Evolutionary conservation across 1,284 basidiomycete genomes (phyloP).

Genomic region (Golubevia sp.): DNA sequence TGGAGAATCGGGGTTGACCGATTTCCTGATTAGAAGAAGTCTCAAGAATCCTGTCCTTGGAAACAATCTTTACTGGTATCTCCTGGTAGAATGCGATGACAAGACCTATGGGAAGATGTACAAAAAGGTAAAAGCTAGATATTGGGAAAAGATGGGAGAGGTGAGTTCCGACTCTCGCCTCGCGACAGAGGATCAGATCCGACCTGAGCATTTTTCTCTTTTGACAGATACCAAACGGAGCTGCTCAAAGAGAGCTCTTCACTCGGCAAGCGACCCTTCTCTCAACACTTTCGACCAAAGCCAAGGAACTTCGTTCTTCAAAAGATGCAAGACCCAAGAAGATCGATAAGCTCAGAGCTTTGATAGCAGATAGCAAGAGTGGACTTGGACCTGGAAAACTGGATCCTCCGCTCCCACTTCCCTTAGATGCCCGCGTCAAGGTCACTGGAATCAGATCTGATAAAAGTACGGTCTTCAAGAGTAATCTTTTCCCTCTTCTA

Average conservation of each 20-base stretch:
- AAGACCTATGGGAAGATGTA: slow-evolving; percentile 87
- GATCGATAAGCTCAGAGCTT: slow-evolving; percentile 86
- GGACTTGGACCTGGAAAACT: slow-evolving; percentile 71
- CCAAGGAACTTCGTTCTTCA: slow-evolving; percentile 81
- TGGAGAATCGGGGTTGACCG: slow-evolving; percentile 3
- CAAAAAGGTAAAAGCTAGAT: slow-evolving; percentile 82
- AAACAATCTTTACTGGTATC: slow-evolving; percentile 94
- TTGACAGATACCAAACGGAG: slow-evolving; percentile 72
- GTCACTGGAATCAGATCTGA: slow-evolving; percentile 86
- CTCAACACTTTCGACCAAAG: slow-evolving; percentile 78
- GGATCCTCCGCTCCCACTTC: slow-evolving; percentile 69
- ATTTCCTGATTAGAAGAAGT: slow-evolving; percentile 82
- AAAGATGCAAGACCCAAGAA: slow-evolving; percentile 95
- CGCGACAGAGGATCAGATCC: slow-evolving; percentile 11
- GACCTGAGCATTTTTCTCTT: slow-evolving; percentile 15
- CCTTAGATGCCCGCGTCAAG: slow-evolving; percentile 81
- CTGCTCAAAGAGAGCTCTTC: slow-evolving; percentile 78
- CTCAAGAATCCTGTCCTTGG: slow-evolving; percentile 82
- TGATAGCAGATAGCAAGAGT: slow-evolving; percentile 83
- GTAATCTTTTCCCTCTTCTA: slow-evolving; percentile 88
- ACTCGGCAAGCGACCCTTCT: slow-evolving; percentile 84
- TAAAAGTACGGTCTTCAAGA: slow-evolving; percentile 95
- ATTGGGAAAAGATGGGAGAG: slow-evolving; percentile 82
- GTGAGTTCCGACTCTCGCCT: slow-evolving; percentile 63
- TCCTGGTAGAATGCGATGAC: slow-evolving; percentile 89